Percentiles rank a stretch among this genome's conserved stretches.
Conservation (phyloP, 2,329 filamentous ascomycete genomes). For the Microdochium trichocladiopsis region DNA sequence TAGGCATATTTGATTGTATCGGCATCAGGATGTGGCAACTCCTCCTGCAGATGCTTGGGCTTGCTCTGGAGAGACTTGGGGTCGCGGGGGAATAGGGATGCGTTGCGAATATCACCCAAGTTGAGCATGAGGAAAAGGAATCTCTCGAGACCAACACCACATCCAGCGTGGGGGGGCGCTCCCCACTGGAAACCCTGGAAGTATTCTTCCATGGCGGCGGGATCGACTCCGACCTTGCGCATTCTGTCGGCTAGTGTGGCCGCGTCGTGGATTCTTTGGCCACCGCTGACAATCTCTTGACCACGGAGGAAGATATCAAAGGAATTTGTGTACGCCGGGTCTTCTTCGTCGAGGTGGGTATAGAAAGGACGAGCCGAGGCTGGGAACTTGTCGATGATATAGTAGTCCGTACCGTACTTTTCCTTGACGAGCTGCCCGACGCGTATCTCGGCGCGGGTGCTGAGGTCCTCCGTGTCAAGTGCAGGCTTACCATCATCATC, state of each 20-base stretch:
- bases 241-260: conserved; percentile 70
- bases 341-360: conserved; percentile 67
- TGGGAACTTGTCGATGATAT: conserved; percentile 91
- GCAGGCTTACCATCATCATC: conserved; percentile 70
- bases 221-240: conserved; percentile 66
- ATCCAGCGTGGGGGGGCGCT: conserved; percentile 82
- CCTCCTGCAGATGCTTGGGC: conserved; percentile 28
- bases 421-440: conserved; percentile 79
- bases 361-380: conserved; percentile 81
- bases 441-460: conserved; percentile 79
- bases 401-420: conserved; percentile 85
- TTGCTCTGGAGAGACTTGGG: conserved; percentile 76
- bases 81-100: conserved; percentile 81
- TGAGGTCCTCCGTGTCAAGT: conserved; percentile 70
- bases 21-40: conserved; percentile 79
- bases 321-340: conserved; percentile 64
- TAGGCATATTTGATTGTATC: conserved; percentile 65
- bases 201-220: conserved; percentile 84
- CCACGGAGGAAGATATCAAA: conserved; percentile 94
- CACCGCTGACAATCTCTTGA: conserved; percentile 87
- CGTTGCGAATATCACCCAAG: conserved; percentile 82
- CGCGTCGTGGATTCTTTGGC: conserved; percentile 85
- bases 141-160: conserved; percentile 84
- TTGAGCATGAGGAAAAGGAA: conserved; percentile 80
- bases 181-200: conserved; percentile 83